Base-by-base conservation (phyloP, 768 basidiomycete species). In the Lentinus tigrinus region DNA sequence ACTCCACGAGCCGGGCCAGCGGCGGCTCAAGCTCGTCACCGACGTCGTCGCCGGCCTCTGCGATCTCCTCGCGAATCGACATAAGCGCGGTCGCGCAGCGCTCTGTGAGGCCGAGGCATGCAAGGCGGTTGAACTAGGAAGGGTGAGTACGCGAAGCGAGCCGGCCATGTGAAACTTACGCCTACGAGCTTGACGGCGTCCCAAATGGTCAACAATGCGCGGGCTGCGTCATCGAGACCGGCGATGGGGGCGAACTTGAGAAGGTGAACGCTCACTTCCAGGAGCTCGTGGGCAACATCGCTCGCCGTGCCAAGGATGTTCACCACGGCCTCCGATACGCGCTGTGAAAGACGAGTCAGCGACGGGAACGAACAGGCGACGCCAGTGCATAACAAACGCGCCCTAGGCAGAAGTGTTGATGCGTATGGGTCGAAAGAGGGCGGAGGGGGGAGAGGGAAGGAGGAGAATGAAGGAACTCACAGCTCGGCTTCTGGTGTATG, bases 91-190 rank as follows among this genome's bases (percentile, higher is more conserved):
- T 81, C 0, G 89, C 89, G 59, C 88, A 90, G 24, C 88, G 83
- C 63, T 89, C 84, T 0, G 87, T 88, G 7, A 92, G 77, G 11
- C 88, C 84, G 27, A 91, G 75, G 63, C 87, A 89, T 2, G 82
- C 80, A 13, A 86, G 72, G 16, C 86, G 78, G 60, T 91, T 90
- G 61, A 81, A 82, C 89, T 91, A 39, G 3, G 52, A 39, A 14
- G 37, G 10, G 27, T 16, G 23, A n/a, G 9, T 16, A 27, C 7
- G 26, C 23, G 17, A 53, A 50, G 28, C 4, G 5, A 10, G 10
- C 5, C 28, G 28, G 10, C 34, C 36, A 52, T 21, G 11, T 37
- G 51, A 40, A 0, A 74, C 84, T 65, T 61, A 89, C 88, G 52
- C 88, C 85, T 13, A 89, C 83, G 24, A 71, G 55, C 84, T n/a